Base-by-base conservation (phyloP, 352 stramenopile species). In the Globisporangium spinosum region DNA sequence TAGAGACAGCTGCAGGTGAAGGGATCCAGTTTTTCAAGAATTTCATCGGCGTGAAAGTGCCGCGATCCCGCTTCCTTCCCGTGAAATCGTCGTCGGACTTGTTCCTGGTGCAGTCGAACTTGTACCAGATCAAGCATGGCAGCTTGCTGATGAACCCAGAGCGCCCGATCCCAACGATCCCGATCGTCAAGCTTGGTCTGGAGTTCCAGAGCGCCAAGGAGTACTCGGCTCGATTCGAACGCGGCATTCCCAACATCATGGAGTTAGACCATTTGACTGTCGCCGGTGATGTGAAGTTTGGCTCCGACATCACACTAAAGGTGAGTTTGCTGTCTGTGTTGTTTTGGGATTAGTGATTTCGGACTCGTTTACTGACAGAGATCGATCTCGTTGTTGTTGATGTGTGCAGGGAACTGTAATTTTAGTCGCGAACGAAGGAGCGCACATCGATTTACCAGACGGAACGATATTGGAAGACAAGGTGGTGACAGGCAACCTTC, bases 21-120 rank as follows among this genome's bases (percentile, higher is more conserved):
- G 97, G 97, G 20, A 99, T 99, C 77, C 97, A 99, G 74, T 98
- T 98, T 61, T 99, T 99, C 80, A 94, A 97, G 69, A 98, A 98
- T 68, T 98, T 98, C 34, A 91, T 97, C 65, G 96, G 94, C 32
- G 90, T 99, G 61, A 93, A 98, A 73, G 97, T 99, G 38, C 91
- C 95, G 20, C 95, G 97, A 47, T 96, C 91, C 60, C 95, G 97
- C 60, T 99, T 99, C 73, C 79, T 98, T 51, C 98, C 98, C 0
- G 98, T 99, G 23, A 99, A 99, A 79, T 99, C 98, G 67, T 99
- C 97, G 61, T 98, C 95, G 53, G 98, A 99, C 73, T 85, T 99
- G 20, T 92, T 99, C 56, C 78, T 97, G 1, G 90, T 98, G 40
- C 93, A 98, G 78, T 96, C 85, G 22, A 97, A 97, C 75, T 69